These are phyloP conservation scores for Mortierella sp. DNA, from an alignment of 371 early-diverging fungal genomes.

Conservation along the genomic window DNA sequence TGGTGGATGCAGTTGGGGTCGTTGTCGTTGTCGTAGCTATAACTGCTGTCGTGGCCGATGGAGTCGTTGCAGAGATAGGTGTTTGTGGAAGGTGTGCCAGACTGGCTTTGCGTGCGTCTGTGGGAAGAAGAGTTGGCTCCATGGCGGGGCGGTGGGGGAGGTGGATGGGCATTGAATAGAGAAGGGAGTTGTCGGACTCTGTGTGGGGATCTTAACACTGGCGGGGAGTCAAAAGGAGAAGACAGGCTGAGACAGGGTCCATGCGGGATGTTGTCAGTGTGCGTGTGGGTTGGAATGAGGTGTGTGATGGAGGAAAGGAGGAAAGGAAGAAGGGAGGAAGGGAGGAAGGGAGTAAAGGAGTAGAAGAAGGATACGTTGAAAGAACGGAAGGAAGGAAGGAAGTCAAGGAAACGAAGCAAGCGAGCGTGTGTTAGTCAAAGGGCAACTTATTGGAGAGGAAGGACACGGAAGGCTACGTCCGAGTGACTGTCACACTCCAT, in stretches of 20 bases:
- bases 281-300: background rate
- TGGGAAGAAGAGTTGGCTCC: background rate
- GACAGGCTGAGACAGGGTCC: slow-evolving; percentile 1
- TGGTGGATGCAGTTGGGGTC: background rate
- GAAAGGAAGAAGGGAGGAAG: background rate
- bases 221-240: background rate
- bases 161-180: background rate
- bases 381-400: background rate
- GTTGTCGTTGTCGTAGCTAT: background rate
- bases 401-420: too few relatives aligned
- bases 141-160: background rate
- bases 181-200: background rate
- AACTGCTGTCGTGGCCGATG: background rate
- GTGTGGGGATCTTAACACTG: background rate
- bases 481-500: background rate
- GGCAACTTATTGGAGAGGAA: background rate
- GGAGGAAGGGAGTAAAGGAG: background rate
- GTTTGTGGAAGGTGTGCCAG: background rate
- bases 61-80: background rate
- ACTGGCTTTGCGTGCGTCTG: background rate
- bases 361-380: background rate
- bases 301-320: background rate
- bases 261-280: background rate
- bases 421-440: too few relatives aligned
- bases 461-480: background rate